These are phyloP conservation scores for Grosmannia clavigera DNA, from an alignment of 2,329 filamentous ascomycete species.

Conservation along the genomic window DNA sequence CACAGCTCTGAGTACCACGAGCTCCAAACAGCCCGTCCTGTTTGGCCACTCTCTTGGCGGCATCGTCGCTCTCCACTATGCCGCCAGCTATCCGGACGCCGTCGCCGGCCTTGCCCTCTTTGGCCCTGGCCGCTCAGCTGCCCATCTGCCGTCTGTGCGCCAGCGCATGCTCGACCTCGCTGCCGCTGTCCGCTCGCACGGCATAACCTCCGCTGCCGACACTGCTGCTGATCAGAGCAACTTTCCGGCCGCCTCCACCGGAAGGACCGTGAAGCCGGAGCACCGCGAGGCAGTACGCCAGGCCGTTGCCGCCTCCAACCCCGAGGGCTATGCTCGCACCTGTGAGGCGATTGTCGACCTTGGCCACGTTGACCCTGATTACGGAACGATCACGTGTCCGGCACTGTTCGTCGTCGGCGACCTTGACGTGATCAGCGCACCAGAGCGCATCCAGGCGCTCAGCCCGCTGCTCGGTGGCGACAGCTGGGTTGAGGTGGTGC, in stretches of 20 bases:
- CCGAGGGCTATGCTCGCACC: conserved; percentile 21
- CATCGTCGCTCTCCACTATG: conserved; percentile 23
- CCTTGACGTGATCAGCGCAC: conserved; percentile 19
- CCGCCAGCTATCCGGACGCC: conserved; percentile 15
- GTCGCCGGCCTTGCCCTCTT: conserved; percentile 20
- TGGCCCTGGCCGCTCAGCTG: conserved; percentile 19
- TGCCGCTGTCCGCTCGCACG: conserved; percentile 14
- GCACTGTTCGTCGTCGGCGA: conserved; percentile 19
- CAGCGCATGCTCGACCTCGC: conserved; percentile 20
- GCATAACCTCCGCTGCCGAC: conserved; percentile 16
- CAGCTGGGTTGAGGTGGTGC: conserved; percentile 16
- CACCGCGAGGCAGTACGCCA: conserved; percentile 14
- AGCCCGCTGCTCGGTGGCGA: conserved; percentile 14
- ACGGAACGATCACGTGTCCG: conserved; percentile 18
- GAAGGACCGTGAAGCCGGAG: conserved; percentile 7
- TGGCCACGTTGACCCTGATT: conserved; percentile 20
- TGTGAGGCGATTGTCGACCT: conserved; percentile 19
- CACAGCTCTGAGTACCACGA: conserved; percentile 7
- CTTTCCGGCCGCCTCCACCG: conserved; percentile 15
- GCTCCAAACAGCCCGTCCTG: conserved; percentile 11
- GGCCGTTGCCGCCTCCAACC: conserved; percentile 18
- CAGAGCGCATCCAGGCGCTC: conserved; percentile 16
- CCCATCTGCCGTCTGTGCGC: conserved; percentile 18
- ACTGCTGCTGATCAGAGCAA: conserved; percentile 18
- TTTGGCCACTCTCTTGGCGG: conserved; percentile 24